Percentiles rank a stretch among this genome's conserved stretches.
Conservation (phyloP, 2,329 filamentous ascomycete species). For the Dactylellina haptotyla region DNA sequence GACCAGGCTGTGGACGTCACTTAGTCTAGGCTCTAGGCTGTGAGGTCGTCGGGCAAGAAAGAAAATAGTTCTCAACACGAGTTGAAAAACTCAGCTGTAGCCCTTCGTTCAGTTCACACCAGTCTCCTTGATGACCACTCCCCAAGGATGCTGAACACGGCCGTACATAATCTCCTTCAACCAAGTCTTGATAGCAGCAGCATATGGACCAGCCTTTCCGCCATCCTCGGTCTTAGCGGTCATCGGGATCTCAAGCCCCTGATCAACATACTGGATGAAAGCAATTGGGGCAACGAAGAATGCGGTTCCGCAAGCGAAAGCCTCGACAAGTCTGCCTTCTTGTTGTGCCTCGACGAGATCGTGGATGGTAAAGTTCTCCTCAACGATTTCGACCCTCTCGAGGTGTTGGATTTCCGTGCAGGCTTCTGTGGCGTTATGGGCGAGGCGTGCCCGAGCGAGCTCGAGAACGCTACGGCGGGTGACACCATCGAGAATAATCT, state of each 20-base stretch:
- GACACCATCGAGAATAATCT: slow-evolving; percentile 86
- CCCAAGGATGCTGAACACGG: slow-evolving; percentile 74
- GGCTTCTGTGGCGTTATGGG: slow-evolving; percentile 60
- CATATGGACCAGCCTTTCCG: slow-evolving; percentile 66
- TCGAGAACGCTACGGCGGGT: slow-evolving; percentile 84
- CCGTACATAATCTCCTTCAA: slow-evolving; percentile 80
- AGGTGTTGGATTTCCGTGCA: slow-evolving; percentile 57
- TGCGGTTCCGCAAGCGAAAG: slow-evolving; percentile 89
- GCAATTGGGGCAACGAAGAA: slow-evolving; percentile 77
- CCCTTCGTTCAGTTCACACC: slow-evolving; percentile 16
- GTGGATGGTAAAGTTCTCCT: slow-evolving; percentile 82
- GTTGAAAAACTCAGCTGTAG: background rate
- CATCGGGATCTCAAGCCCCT: slow-evolving; percentile 72
- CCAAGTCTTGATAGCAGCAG: slow-evolving; percentile 73
- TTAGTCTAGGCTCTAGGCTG: no score
- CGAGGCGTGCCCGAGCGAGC: slow-evolving; percentile 73
- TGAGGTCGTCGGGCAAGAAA: no score
- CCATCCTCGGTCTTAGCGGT: slow-evolving; percentile 64
- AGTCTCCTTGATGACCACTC: slow-evolving; percentile 72
- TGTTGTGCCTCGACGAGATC: slow-evolving; percentile 77
- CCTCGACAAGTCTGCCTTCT: slow-evolving; percentile 82
- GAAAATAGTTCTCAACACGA: background rate
- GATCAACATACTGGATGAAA: slow-evolving; percentile 73
- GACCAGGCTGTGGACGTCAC: no score
- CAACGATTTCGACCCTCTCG: slow-evolving; percentile 74